Base-by-base conservation (phyloP, 1,284 basidiomycete species). In the Xerocomus amazonicus region DNA sequence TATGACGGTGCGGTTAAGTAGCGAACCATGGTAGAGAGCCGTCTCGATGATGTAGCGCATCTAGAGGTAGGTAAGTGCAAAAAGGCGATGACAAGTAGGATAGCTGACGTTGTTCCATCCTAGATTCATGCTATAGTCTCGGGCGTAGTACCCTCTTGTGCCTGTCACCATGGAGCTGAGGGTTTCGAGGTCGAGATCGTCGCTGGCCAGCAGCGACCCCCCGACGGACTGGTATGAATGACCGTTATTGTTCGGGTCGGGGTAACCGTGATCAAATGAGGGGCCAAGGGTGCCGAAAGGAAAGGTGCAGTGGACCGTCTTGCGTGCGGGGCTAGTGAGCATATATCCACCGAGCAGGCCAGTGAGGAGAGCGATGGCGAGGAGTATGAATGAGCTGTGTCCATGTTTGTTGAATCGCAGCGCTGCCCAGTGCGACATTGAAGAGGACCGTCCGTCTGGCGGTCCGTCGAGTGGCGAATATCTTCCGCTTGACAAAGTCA, bases 41-140 rank as follows among this genome's bases (percentile, higher is more conserved):
- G 73, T 62, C 48, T 74, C 73, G 46, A 74, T 66, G 46, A 72
- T 71, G 49, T 72, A 72, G 17, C 70, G 67, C 59, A 71, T 65
- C 71, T 71, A 38, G 48, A 37, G 8, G 31, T 1, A 10, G 23
- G 23, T 65, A 12, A 63, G 56, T 10, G 38, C 44, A 37, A 3
- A 45, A 40, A 35, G 14, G 45, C 3, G 29, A 14, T 10, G 26
- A 34, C 23, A 38, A 16, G 14, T 19, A 43, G 27, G 10, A 19
- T 29, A 5, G 29, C 67, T 35, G 9, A 68, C 66, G 13, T 67
- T 67, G 51, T 67, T 67, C 68, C 68, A 67, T 28, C 66, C 66
- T 12, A 67, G 47, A 1, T 53, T 55, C 61, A 67, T 55, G 13
- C 61, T 69, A 33, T 56, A 67, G 41, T 67, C 68, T 23, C 68